Percentiles rank a stretch among this genome's conserved stretches.
Conservation (phyloP, 257 asterid genomes). For the Knoxia roxburghii region DNA sequence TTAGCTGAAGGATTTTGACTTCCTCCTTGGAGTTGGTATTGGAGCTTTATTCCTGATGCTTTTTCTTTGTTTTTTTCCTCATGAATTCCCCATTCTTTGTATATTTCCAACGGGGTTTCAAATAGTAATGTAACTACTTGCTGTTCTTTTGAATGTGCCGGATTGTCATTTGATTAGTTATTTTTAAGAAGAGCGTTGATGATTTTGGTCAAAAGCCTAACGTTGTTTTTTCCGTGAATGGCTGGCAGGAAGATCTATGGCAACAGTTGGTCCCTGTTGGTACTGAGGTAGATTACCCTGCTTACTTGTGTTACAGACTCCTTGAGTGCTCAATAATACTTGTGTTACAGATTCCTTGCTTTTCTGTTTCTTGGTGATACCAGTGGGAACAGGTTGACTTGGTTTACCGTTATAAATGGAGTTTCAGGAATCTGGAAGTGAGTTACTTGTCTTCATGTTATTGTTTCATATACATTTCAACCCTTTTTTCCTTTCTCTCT, state of each 20-base stretch:
- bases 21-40: too few species aligned
- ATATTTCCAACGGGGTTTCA: not conserved
- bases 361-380: conserved; percentile 15
- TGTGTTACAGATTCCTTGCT: not conserved
- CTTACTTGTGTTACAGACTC: conserved; percentile 1
- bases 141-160: not conserved
- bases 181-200: not conserved
- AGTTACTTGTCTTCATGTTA: conserved; percentile 23
- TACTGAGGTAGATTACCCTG: conserved; percentile 51
- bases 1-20: not conserved
- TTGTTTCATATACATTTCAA: too few species aligned
- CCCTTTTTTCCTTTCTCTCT: not conserved
- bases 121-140: not conserved
- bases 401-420: conserved; percentile 88
- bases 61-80: not conserved
- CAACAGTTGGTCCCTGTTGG: conserved; percentile 68
- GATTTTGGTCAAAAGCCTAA: not conserved
- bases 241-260: conserved; percentile 74
- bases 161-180: not conserved
- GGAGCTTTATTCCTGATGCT: not conserved
- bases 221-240: not conserved
- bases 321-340: not conserved
- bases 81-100: not conserved
- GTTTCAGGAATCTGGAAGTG: conserved; percentile 71
- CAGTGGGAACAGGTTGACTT: conserved; percentile 98